These are phyloP conservation scores for Solanum habrochaites DNA, from an alignment of 257 asterid genomes.

Conservation along the genomic window DNA sequence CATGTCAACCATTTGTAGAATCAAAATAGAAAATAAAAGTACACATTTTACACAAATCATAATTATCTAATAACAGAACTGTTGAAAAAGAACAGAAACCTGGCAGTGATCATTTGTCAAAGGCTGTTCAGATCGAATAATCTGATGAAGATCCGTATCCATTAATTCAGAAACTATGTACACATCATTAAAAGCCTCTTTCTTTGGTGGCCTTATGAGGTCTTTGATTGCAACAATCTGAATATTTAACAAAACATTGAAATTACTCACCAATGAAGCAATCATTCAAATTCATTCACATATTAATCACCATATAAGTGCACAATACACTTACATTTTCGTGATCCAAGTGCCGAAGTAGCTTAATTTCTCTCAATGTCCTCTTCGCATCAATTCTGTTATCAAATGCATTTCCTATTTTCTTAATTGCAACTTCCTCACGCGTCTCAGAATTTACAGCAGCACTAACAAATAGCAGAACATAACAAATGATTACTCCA, in stretches of 20 bases:
- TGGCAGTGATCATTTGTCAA: conserved; percentile 76
- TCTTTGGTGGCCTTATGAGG: conserved; percentile 61
- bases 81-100: conserved; percentile 23
- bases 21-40: background rate
- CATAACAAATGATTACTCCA: background rate
- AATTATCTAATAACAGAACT: background rate
- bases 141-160: conserved; percentile 89
- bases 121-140: conserved; percentile 70
- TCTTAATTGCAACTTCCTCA: conserved; percentile 78
- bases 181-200: conserved; percentile 65
- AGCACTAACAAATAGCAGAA: conserved; percentile 34
- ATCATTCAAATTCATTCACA: background rate
- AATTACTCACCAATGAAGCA: background rate
- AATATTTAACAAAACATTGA: background rate
- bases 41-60: background rate
- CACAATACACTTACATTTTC: conserved; percentile 44
- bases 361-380: conserved; percentile 75
- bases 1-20: background rate
- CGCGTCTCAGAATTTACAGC: conserved; percentile 58
- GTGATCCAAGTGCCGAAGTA: conserved; percentile 74
- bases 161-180: conserved; percentile 70
- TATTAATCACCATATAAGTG: background rate
- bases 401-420: conserved; percentile 76
- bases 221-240: conserved; percentile 79
- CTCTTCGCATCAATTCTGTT: conserved; percentile 74